phyloP scores from a whole-genome alignment of 345 rosid genomes.

The Anacardium occidentale region DNA sequence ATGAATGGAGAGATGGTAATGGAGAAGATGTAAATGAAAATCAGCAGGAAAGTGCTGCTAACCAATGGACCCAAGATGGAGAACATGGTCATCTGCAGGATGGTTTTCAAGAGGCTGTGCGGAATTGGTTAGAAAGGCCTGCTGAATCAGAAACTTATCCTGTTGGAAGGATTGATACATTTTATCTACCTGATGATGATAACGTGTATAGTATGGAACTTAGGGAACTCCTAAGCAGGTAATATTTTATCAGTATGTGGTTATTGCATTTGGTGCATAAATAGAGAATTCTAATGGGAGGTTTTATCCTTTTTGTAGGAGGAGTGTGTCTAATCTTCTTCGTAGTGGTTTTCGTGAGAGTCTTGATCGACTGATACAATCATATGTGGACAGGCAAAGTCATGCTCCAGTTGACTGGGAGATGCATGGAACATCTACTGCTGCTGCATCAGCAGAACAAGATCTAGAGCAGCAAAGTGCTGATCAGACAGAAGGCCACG shows the following conservation, averaged over 20 bases:
- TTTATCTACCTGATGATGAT: conserved; percentile 61
- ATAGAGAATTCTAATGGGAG: conserved; percentile 17
- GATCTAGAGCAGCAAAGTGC: conserved; percentile 53
- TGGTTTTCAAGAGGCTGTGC: conserved; percentile 52
- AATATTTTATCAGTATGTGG: conserved; percentile 15
- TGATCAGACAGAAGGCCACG: conserved; percentile 49
- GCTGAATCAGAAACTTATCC: conserved; percentile 45
- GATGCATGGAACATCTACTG: conserved; percentile 52
- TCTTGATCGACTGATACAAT: conserved; percentile 80
- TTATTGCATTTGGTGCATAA: conserved; percentile 1
- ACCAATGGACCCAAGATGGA: conserved; percentile 41
- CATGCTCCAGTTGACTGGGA: conserved; percentile 65
- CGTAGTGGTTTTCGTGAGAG: conserved; percentile 84
- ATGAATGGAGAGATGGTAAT: conserved; percentile 37
- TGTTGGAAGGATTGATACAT: conserved; percentile 45
- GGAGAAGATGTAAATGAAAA: conserved; percentile 37
- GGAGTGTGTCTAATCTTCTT: conserved; percentile 93
- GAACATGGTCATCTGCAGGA: conserved; percentile 40
- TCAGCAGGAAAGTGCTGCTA: conserved; percentile 37
- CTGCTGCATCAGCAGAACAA: conserved; percentile 40
- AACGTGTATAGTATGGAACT: conserved; percentile 64
- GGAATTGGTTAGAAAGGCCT: conserved; percentile 57
- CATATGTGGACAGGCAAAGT: conserved; percentile 87
- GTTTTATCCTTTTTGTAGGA: conserved; percentile 47
- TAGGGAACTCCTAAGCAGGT: conserved; percentile 88